Evolutionary conservation across 73 alveolate genomes (phyloP), one percentile per base, ranked within the genome.

Genomic region (Tetrahymena malaccensis): DNA sequence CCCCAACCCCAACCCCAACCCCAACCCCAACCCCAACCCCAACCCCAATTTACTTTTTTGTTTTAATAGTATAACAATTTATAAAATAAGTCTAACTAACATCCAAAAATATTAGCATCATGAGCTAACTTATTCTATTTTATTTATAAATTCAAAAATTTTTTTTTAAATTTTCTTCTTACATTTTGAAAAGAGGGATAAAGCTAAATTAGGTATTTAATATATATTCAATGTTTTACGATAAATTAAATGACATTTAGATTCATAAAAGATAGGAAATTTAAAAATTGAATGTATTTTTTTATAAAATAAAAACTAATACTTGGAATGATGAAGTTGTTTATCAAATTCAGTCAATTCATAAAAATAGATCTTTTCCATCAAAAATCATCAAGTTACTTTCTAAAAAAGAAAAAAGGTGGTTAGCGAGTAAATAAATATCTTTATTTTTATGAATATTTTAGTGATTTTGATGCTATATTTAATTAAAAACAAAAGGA

Each of bases 21-120:
- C 85, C 89, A 70, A 70, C 89, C 89, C 89, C 89, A 70, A 70
- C 89, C 89, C 89, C 89, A 70, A 70, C 89, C 89, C 89, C 89
- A 70, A 70, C 89, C 89, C 89, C 89, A n/a, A 57, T 4, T 19
- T n/a, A 0, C 31, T 70, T 70, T 27, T n/a, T n/a, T 31, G 1
- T 25, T n/a, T 7, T 7, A 27, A 11, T n/a, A 1, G 8, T 7
- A 19, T 4, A 25, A 33, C 17, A 22, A 31, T 27, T 12, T 56
- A 56, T 34, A 56, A 7, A 1, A 9, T 56, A 3, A 22, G 9
- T 70, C 16, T 3, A 22, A 70, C 13, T 70, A 22, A 22, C 17
- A 0, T 4, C 22, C 3, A 70, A 70, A 70, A 27, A 31, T 70
- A 19, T 6, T 17, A 12, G 4, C 0, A 27, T 27, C 19, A 8